A percentile compares a stretch with the other conserved stretches of the same genome.
phyloP scores from a whole-genome alignment of 257 asterid genomes.

The Phtheirospermum japonicum region DNA sequence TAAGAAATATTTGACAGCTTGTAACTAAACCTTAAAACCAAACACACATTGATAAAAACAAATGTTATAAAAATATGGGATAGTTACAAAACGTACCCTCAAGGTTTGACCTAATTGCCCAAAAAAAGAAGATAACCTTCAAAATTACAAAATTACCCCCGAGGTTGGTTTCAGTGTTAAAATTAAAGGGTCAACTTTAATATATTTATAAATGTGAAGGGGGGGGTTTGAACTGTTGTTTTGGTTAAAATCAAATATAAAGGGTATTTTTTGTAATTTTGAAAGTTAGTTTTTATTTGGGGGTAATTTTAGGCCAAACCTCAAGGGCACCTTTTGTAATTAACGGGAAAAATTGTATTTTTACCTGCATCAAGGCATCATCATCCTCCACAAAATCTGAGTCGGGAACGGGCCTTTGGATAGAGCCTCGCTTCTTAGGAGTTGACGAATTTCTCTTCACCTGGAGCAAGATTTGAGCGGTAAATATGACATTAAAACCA shows the following conservation, averaged over 20 bases:
- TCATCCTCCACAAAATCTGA: conserved; percentile 68
- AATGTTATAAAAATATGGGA: neutral
- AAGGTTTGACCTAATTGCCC: too few species aligned
- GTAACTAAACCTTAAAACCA: conserved; percentile 21
- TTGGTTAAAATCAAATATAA: neutral
- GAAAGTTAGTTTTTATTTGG: too few species aligned
- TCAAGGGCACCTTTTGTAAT: neutral
- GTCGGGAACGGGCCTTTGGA: conserved; percentile 30
- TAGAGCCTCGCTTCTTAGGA: conserved; percentile 46
- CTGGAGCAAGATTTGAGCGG: conserved; percentile 42
- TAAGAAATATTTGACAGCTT: conserved; percentile 29
- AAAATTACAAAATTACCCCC: too few species aligned
- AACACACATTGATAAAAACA: neutral
- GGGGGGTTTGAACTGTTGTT: too few species aligned
- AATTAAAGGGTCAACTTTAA: too few species aligned
- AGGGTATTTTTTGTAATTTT: conserved; percentile 11
- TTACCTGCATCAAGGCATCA: conserved; percentile 73
- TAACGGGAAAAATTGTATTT: neutral
- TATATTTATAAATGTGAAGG: too few species aligned
- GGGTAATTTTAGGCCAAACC: neutral
- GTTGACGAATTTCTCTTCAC: conserved; percentile 41
- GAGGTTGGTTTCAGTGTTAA: too few species aligned
- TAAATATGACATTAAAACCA: conserved; percentile 27
- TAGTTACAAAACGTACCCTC: too few species aligned
- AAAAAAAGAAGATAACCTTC: too few species aligned